These are phyloP conservation scores for Trichoderma atroviride DNA, from an alignment of 2,329 filamentous ascomycete species.

Conservation along the genomic window DNA sequence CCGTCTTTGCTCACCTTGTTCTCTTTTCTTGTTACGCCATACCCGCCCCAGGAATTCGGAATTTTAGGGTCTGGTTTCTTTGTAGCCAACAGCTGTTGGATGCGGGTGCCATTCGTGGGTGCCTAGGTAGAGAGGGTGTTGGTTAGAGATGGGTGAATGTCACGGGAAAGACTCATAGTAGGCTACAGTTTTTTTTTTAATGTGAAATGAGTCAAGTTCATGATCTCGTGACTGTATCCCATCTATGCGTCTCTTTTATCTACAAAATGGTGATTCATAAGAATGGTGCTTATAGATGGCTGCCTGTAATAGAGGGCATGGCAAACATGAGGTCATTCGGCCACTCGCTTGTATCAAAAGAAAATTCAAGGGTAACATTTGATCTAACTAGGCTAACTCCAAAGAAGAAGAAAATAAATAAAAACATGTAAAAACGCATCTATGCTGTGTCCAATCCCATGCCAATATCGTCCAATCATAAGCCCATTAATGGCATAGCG, in stretches of 20 bases:
- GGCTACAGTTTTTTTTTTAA: not conserved
- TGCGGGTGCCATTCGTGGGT: not conserved
- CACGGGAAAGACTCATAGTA: not conserved
- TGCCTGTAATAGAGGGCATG: not conserved
- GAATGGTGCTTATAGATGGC: not conserved
- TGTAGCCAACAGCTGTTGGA: not conserved
- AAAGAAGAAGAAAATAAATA: not conserved
- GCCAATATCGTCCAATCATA: constrained; percentile 12
- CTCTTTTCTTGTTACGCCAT: not conserved
- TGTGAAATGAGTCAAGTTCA: not conserved
- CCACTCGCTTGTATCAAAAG: not conserved
- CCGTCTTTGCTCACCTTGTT: not conserved
- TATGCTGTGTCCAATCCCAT: constrained; percentile 4
- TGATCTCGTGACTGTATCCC: not conserved
- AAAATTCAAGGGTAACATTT: constrained; percentile 5
- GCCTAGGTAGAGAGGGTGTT: too few relatives aligned
- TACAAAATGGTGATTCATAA: not conserved
- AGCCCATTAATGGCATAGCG: constrained; percentile 17
- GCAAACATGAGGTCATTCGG: not conserved
- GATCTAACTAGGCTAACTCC: not conserved
- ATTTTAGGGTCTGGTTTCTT: not conserved
- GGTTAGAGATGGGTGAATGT: not conserved
- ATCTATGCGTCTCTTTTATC: not conserved
- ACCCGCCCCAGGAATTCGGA: not conserved
- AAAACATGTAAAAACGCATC: not conserved